A percentile compares a stretch with the other conserved stretches of the same genome.
Evolutionary conservation across 805 yeast genomes (phyloP).

Genomic region (Kodamaea hsintzibuensis): DNA sequence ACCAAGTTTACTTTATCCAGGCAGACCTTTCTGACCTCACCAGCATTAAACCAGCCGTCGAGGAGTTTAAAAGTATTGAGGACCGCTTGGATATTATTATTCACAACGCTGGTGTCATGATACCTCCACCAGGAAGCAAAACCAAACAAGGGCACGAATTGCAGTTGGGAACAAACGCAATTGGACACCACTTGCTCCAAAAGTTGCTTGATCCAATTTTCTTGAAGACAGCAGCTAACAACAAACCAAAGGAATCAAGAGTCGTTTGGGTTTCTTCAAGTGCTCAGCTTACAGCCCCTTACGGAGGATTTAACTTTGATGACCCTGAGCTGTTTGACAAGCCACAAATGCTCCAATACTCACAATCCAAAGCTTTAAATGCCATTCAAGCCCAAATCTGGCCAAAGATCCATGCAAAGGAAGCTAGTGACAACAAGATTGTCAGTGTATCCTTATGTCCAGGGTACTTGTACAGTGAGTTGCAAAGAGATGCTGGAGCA

Average conservation of each 20-base stretch:
- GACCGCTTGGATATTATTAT: constrained; percentile 21
- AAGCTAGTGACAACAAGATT: constrained; percentile 18
- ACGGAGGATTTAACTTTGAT: constrained; percentile 28
- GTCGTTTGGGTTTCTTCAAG: constrained; percentile 48
- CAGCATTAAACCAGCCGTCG: constrained; percentile 25
- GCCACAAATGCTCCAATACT: background rate
- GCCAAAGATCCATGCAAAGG: constrained; percentile 11
- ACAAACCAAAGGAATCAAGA: constrained; percentile 31
- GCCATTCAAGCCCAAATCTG: constrained; percentile 27
- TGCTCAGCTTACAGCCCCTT: constrained; percentile 30
- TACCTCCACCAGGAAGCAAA: constrained; percentile 32
- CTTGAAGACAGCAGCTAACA: constrained; percentile 28
- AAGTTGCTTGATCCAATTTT: constrained; percentile 39
- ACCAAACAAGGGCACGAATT: constrained; percentile 48
- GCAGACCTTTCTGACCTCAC: constrained; percentile 13
- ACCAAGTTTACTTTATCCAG: constrained; percentile 8
- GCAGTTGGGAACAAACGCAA: constrained; percentile 47
- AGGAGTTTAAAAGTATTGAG: constrained; percentile 14
- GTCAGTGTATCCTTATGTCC: constrained; percentile 42
- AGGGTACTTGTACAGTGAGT: constrained; percentile 37
- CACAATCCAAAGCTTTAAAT: constrained; percentile 45
- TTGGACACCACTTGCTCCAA: constrained; percentile 49
- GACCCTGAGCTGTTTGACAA: constrained; percentile 16
- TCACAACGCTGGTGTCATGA: constrained; percentile 35
- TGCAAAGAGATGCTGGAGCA: constrained; percentile 27